Evolutionary conservation across 257 asterid genomes (phyloP).

Genomic region (Sherardia arvensis): DNA sequence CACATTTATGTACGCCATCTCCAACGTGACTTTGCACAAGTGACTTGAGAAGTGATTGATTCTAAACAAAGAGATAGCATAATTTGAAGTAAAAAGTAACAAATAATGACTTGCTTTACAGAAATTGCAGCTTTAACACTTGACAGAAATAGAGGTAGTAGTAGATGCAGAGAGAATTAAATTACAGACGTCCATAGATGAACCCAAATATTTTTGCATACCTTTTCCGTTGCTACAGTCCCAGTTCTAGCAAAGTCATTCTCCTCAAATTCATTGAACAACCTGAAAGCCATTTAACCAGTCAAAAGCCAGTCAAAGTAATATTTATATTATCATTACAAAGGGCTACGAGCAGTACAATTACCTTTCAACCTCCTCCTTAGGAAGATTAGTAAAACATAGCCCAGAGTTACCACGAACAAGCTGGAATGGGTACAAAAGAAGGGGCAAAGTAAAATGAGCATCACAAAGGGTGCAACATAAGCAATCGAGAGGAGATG

Average conservation of each 20-base stretch:
- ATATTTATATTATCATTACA: too few species aligned
- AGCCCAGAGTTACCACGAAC: slow-evolving; percentile 73
- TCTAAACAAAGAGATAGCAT: too few species aligned
- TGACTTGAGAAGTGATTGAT: too few species aligned
- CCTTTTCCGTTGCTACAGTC: slow-evolving; percentile 68
- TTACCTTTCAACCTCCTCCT: slow-evolving; percentile 66
- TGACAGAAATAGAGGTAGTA: too few species aligned
- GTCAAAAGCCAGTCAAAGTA: not conserved
- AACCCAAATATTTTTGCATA: slow-evolving; percentile 12
- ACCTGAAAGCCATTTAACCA: slow-evolving; percentile 27
- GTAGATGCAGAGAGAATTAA: not conserved
- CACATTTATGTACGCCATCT: too few species aligned
- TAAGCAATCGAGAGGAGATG: not conserved
- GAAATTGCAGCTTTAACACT: too few species aligned
- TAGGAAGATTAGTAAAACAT: slow-evolving; percentile 55
- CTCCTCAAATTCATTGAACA: slow-evolving; percentile 69
- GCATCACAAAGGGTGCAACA: too few species aligned
- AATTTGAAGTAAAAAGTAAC: too few species aligned
- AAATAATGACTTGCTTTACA: too few species aligned
- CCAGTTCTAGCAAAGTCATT: slow-evolving; percentile 93
- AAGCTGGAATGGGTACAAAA: slow-evolving; percentile 27
- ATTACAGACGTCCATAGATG: not conserved
- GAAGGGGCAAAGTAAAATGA: not conserved
- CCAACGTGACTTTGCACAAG: not conserved
- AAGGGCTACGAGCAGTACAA: not conserved